Percentiles rank a stretch among this genome's conserved stretches.
These are phyloP conservation scores for Saturnispora hagleri DNA, from an alignment of 805 yeast species.

Conservation along the genomic window DNA sequence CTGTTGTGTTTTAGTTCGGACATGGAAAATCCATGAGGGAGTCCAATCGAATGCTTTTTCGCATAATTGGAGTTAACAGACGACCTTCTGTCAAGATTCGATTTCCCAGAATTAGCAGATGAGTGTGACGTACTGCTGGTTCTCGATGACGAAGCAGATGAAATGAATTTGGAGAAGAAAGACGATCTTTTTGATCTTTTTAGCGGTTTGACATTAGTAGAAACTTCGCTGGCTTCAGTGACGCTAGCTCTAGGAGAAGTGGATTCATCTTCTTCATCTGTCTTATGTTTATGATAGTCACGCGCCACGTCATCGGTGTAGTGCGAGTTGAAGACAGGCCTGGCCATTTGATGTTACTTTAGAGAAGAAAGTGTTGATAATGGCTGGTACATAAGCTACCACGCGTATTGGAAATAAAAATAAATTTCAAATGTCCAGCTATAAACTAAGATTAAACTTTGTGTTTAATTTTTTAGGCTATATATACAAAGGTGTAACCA, in stretches of 20 bases:
- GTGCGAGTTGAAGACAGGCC: constrained; percentile 2
- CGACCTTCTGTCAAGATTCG: constrained; percentile 1
- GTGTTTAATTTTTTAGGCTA: background rate
- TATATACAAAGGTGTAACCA: background rate
- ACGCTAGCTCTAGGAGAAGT: background rate
- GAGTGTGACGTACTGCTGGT: constrained; percentile 3
- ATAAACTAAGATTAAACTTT: background rate
- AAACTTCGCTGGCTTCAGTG: background rate
- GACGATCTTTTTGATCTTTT: constrained; percentile 5
- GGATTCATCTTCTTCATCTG: background rate
- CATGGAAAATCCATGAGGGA: constrained; percentile 2
- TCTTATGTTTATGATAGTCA: background rate
- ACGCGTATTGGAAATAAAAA: background rate
- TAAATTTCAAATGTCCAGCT: background rate
- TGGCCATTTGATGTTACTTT: background rate
- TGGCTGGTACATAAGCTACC: background rate
- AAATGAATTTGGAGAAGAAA: constrained; percentile 6
- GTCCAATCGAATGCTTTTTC: constrained; percentile 1
- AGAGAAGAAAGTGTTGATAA: background rate
- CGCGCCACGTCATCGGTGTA: background rate
- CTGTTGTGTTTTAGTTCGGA: background rate
- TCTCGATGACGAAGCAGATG: constrained; percentile 4
- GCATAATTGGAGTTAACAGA: constrained; percentile 1
- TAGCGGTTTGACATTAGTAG: background rate
- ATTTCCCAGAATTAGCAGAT: background rate